Evolutionary conservation across 306 rosid genomes (phyloP), one percentile per base, ranked within the genome.

Genomic region (Rosa chinensis): DNA sequence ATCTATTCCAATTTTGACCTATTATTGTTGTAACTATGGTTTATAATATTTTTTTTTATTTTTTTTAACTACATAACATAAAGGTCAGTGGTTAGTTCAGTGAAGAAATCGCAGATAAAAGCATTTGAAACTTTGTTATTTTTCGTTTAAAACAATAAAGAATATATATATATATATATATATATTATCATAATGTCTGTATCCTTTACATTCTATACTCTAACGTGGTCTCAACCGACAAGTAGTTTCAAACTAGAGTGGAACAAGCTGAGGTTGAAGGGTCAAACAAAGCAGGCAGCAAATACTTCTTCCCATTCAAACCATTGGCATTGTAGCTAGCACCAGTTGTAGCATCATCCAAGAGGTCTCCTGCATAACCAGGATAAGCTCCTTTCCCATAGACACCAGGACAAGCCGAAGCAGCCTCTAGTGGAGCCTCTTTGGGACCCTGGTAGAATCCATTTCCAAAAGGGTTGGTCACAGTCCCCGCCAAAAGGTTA

Each of bases 381-480:
- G 97, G 97, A 42, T 91, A 91, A 1, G 97, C 92, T 3, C 97
- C 94, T 39, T 92, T 90, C 2, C 72, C 97, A 58, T 85, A 90
- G 1, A 90, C 69, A 0, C 97, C 94, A 0, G 89, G 78, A 67
- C 97, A 90, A 35, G 97, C 94, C 0, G 97, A 88, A 0, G 82
- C 90, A 17, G 93, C 97, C 80, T 91, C 97, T 0, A 91, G 63
- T 2, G 92, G 93, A 4, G 97, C 97, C 74, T 88, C 97, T 2
- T 79, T 85, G 11, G 91, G 90, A 13, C 97, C 94, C 70, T 92
- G 97, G 73, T 80, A 89, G 76, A 86, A 91, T 0, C 92, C 97
- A 72, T 88, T 89, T 1, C 92, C 92, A 3, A 89, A 91, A 0
- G 97, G 97, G 78, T 91, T 91, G 0, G 97, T n/a, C n/a, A n/a